Conservation (phyloP, 2,329 filamentous ascomycete species). For the Nothophoma quercina region DNA sequence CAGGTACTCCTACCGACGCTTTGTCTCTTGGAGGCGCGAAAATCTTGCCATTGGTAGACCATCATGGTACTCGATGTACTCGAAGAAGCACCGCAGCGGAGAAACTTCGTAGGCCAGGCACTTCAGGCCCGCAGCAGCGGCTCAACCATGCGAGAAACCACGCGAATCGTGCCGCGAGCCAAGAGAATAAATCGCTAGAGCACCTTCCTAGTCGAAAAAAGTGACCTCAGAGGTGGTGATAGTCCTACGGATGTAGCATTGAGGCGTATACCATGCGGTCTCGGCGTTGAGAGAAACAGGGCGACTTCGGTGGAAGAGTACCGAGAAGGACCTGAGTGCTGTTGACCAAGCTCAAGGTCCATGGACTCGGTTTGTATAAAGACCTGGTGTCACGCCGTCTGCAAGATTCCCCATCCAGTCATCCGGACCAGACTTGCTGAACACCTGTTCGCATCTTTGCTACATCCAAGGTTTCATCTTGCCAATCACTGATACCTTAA, state of each 20-base stretch:
- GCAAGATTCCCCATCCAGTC: conserved; percentile 29
- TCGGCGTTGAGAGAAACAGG: conserved; percentile 19
- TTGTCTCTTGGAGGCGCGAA: conserved; percentile 26
- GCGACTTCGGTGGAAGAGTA: conserved; percentile 27
- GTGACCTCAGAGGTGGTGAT: conserved; percentile 17
- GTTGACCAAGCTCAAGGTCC: not conserved
- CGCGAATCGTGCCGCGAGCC: conserved; percentile 23
- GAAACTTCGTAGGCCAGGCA: conserved; percentile 9
- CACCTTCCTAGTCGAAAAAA: conserved; percentile 20
- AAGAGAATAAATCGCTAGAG: conserved; percentile 21
- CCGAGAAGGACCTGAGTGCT: conserved; percentile 15
- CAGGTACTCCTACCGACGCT: conserved; percentile 20
- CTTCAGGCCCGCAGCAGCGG: conserved; percentile 18
- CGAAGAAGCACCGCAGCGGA: conserved; percentile 11
- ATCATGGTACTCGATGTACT: conserved; percentile 40
- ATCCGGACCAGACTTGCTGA: conserved; percentile 24
- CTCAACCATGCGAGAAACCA: conserved; percentile 20
- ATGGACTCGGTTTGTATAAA: conserved; percentile 28
- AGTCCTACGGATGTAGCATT: conserved; percentile 12
- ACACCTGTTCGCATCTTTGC: conserved; percentile 26
- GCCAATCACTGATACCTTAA: conserved; percentile 1
- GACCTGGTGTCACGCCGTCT: conserved; percentile 17
- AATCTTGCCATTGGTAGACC: conserved; percentile 28
- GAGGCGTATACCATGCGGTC: conserved; percentile 24
- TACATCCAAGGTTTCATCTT: conserved; percentile 10